These are phyloP conservation scores for Pichia sp. DNA, from an alignment of 1,139 yeast genomes.

Conservation along the genomic window DNA sequence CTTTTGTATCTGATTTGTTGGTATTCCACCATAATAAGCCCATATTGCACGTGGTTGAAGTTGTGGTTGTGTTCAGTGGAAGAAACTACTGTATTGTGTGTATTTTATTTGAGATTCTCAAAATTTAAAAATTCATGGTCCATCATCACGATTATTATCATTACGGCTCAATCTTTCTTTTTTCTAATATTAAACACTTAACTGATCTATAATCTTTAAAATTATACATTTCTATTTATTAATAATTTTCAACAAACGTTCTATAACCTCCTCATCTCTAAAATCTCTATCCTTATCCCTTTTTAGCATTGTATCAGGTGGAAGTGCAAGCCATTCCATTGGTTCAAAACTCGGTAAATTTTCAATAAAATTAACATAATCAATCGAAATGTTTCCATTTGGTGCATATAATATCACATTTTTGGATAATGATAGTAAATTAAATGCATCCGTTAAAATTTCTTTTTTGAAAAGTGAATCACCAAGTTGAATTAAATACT, in stretches of 20 bases:
- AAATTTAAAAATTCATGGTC: too few species aligned
- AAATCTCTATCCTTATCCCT: background rate
- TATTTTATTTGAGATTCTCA: background rate
- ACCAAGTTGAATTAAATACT: constrained; percentile 29
- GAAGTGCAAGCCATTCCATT: constrained; percentile 57
- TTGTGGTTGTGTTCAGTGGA: background rate
- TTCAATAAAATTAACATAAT: constrained; percentile 41
- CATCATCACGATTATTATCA: too few species aligned
- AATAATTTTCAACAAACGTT: background rate
- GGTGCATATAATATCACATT: constrained; percentile 33
- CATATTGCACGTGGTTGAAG: background rate
- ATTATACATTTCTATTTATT: background rate
- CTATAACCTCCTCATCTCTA: background rate
- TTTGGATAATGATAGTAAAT: constrained; percentile 30
- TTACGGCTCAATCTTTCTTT: background rate
- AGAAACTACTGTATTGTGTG: background rate
- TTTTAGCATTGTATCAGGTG: constrained; percentile 29
- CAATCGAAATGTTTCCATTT: constrained; percentile 34
- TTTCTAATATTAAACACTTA: too few species aligned
- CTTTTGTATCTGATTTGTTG: background rate
- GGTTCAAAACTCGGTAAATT: constrained; percentile 54
- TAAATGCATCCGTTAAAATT: constrained; percentile 34
- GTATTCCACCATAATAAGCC: constrained; percentile 1
- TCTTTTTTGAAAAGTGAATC: constrained; percentile 29
- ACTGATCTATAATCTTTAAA: background rate